These are phyloP conservation scores for Sugiyamaella qingdaonensis DNA, from an alignment of 805 yeast species.

Conservation along the genomic window DNA sequence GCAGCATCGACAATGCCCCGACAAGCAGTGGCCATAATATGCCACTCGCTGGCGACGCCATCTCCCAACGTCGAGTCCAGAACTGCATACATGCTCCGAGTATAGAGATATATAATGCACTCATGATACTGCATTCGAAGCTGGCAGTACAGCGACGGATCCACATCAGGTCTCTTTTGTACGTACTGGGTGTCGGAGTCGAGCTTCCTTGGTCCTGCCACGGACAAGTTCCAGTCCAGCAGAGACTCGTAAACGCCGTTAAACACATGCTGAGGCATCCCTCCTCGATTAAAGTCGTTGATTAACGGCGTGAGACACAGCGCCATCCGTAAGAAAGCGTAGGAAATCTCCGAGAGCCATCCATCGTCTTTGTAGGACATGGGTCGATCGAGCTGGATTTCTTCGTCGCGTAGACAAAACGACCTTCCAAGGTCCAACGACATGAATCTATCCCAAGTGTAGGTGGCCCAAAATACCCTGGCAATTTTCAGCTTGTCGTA, in stretches of 20 bases:
- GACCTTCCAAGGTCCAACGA: slow-evolving; percentile 51
- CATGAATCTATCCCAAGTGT: slow-evolving; percentile 49
- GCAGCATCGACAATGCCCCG: slow-evolving; percentile 11
- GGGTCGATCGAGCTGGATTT: slow-evolving; percentile 29
- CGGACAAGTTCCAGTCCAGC: slow-evolving; percentile 19
- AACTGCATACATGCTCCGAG: slow-evolving; percentile 13
- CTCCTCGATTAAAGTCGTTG: slow-evolving; percentile 14
- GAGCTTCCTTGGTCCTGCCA: slow-evolving; percentile 25
- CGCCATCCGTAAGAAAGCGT: slow-evolving; percentile 22
- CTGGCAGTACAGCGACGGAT: slow-evolving; percentile 19
- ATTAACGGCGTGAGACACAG: slow-evolving; percentile 13
- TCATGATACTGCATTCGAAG: slow-evolving; percentile 21
- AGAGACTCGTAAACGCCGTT: slow-evolving; percentile 13
- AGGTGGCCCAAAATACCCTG: slow-evolving; percentile 54
- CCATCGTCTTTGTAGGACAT: slow-evolving; percentile 36
- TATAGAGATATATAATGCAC: slow-evolving; percentile 11
- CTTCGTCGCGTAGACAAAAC: slow-evolving; percentile 36
- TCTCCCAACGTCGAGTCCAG: slow-evolving; percentile 12
- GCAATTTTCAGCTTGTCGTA: slow-evolving; percentile 45
- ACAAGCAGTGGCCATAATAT: slow-evolving; percentile 4
- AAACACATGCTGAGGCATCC: slow-evolving; percentile 13
- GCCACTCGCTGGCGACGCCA: slow-evolving; percentile 7
- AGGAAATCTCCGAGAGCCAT: slow-evolving; percentile 42
- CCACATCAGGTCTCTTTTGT: slow-evolving; percentile 17
- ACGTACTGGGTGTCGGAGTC: slow-evolving; percentile 24